A percentile compares a stretch with the other conserved stretches of the same genome.
phyloP scores from a whole-genome alignment of 2,329 filamentous ascomycete genomes.

The Cyphellophora europaea region DNA sequence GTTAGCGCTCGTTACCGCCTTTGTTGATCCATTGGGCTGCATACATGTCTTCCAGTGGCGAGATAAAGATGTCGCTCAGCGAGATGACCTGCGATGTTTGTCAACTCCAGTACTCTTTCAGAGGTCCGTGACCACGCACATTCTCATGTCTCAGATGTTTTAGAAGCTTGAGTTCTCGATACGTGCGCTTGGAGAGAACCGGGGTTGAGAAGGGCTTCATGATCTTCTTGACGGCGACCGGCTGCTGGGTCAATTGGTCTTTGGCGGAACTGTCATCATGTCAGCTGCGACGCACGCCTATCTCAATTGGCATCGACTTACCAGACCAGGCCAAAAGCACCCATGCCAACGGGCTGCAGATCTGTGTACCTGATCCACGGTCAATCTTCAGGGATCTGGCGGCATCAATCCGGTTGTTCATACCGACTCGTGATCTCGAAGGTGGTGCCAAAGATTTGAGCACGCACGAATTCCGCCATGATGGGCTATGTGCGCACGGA shows the following conservation, averaged over 20 bases:
- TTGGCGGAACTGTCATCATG: slow-evolving; percentile 68
- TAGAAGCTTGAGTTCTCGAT: slow-evolving; percentile 91
- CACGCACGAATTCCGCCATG: slow-evolving; percentile 98
- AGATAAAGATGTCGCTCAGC: slow-evolving; percentile 99
- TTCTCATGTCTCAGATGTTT: slow-evolving; percentile 98
- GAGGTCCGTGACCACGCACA: slow-evolving; percentile 40
- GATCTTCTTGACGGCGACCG: slow-evolving; percentile 99
- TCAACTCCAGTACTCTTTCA: slow-evolving; percentile 12
- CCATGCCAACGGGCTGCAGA: slow-evolving; percentile 97
- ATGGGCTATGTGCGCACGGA: background rate
- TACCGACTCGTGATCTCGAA: slow-evolving; percentile 99
- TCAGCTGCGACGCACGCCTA: background rate
- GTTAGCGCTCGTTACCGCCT: slow-evolving; percentile 14
- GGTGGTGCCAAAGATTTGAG: slow-evolving; percentile 98
- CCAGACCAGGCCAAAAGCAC: slow-evolving; percentile 97
- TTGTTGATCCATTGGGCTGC: slow-evolving; percentile 21
- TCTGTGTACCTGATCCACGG: slow-evolving; percentile 70
- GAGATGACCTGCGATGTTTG: slow-evolving; percentile 67
- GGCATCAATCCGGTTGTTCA: slow-evolving; percentile 7
- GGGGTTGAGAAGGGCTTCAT: slow-evolving; percentile 99
- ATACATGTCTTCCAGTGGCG: slow-evolving; percentile 95
- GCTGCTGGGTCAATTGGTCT: slow-evolving; percentile 93
- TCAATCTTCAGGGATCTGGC: slow-evolving; percentile 16
- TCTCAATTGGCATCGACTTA: slow-evolving; percentile 36
- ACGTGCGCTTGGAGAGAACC: slow-evolving; percentile 93